Evolutionary conservation across 805 yeast species (phyloP), one percentile per base, ranked within the genome.

Genomic region (Blastobotrys americana): DNA sequence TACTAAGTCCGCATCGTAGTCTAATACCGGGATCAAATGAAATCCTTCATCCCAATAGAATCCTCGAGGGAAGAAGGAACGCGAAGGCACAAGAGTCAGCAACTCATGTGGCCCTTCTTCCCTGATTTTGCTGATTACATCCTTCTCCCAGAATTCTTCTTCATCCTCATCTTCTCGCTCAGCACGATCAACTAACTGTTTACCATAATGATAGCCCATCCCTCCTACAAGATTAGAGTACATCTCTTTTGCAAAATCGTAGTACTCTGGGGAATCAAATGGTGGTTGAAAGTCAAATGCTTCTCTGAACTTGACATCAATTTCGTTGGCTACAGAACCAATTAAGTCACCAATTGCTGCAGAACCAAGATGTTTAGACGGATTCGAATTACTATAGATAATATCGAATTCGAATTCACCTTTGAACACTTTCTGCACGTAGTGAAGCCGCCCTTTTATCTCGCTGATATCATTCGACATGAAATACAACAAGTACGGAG

Each of bases 1-100:
- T 0, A 79, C 85, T 37, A 89, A 68, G 57, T 86, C 95, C 13
- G 84, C 72, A 63, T 93, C 97, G 59, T 82, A 89, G 39, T 82
- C 82, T 54, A 84, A 63, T 33, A 93, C 68, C 5, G 95, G 95
- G 34, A 89, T 68, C 48, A 90, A 69, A 61, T 90, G 96, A 64
- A 93, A 93, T 0, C 98, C 98, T 65, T 93, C 98, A 64, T 93
- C 98, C 98, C 98, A 93, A 59, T 85, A 87, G 58, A 93, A 93
- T 0, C 98, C 98, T 51, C 98, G 74, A 3, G 98, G 97, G 64
- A 93, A 93, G 58, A 85, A 86, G 0, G 95, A 86, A 42, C 98
- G 73, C 40, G 96, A 85, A 2, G 98, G 98, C 27, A 87, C 93
- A 18, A 87, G 71, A 0, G 93, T 76, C 56, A 88, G 85, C 40